Percentiles rank a stretch among this genome's conserved stretches.
These are phyloP conservation scores for Leccinum disarticulatum DNA, from an alignment of 768 basidiomycete genomes.

Conservation along the genomic window DNA sequence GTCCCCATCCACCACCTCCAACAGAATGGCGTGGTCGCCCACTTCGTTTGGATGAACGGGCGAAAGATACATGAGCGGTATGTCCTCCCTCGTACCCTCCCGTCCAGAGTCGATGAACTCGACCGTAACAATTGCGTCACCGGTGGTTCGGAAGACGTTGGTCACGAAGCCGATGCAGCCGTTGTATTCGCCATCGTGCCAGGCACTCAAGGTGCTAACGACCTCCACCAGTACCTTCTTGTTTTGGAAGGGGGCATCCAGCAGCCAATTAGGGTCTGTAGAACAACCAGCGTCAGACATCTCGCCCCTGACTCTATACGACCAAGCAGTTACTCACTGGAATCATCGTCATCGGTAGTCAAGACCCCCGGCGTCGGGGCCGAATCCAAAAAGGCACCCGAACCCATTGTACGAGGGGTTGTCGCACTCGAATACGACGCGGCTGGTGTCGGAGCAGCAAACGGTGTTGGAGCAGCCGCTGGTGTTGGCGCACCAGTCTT, in stretches of 20 bases:
- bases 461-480: constrained; percentile 41
- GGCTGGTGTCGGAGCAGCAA: constrained; percentile 31
- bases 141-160: constrained; percentile 25
- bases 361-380: constrained; percentile 33
- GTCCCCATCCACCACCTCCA: constrained; percentile 41
- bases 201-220: constrained; percentile 22
- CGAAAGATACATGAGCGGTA: constrained; percentile 41
- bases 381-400: constrained; percentile 23
- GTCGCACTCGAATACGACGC: constrained; percentile 32
- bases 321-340: constrained; percentile 19
- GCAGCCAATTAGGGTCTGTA: constrained; percentile 28
- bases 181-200: constrained; percentile 32
- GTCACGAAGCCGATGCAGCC: constrained; percentile 30
- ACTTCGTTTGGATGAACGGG: constrained; percentile 39
- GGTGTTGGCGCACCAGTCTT: constrained; percentile 39
- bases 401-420: constrained; percentile 33
- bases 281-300: constrained; percentile 22
- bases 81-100: constrained; percentile 36
- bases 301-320: background rate
- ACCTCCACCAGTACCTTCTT: constrained; percentile 34
- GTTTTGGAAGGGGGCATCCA: constrained; percentile 27
- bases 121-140: constrained; percentile 30
- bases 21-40: constrained; percentile 47
- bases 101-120: constrained; percentile 32
- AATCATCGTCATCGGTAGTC: constrained; percentile 29